Evolutionary conservation across 148 eudicot species (phyloP), one percentile per base, ranked within the genome.

Genomic region (Cornus controversa): DNA sequence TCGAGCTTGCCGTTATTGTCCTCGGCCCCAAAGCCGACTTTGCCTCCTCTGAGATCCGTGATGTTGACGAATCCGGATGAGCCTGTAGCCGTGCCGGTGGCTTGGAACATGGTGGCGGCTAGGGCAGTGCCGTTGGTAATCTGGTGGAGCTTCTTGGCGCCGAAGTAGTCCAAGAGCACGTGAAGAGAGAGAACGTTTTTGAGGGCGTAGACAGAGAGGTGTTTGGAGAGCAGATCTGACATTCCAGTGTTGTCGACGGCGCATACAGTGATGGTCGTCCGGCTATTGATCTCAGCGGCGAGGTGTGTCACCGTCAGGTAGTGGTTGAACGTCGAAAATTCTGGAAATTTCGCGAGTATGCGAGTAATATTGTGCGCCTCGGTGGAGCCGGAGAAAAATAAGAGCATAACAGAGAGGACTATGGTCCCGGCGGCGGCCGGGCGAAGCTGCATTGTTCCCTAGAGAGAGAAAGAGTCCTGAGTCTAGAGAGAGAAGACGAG

Each of bases 51-150:
- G 26, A 88, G 72, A 65, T 91, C 92, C 37, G 99, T 96, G 27
- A 96, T 93, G 77, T 91, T 93, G 74, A 96, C 94, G 79, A 96
- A 93, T 0, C 99, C 99, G 13, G 98, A 76, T 20, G 92, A 81
- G 0, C 99, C 99, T 0, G 90, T 40, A 8, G 99, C 99, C 8
- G 88, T 23, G 4, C 99, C 99, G 75, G 97, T 91, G 70, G 99
- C 99, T 67, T 96, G 99, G 87, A 75, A 96, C 93, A 96, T 89
- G 0, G 99, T 96, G 42, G 99, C 99, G 50, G 99, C 93, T 26
- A 91, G 85, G 0, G 97, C 97, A 11, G 98, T 85, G 54, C 98
- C 98, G 58, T 89, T 81, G 64, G 89, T 87, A 66, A 96, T 96
- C 73, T 96, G 97, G 81, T 96, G 99, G 69, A 96, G 91, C 70